Conservation (phyloP, 441 rosid species). For the Rhodomyrtus psidioides region DNA sequence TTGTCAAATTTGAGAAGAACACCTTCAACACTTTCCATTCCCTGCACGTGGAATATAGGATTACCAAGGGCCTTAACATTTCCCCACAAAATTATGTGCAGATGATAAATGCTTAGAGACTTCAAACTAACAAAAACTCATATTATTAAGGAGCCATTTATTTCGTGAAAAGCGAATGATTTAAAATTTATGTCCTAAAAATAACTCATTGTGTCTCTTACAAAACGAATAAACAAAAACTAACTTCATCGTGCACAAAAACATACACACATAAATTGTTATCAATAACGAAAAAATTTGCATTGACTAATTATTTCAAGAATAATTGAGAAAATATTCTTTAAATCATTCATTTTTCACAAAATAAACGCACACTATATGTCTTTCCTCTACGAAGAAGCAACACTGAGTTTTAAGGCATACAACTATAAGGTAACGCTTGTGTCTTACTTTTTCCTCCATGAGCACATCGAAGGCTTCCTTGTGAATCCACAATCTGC, state of each 20-base stretch:
- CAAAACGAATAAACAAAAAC: neutral
- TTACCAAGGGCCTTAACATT: neutral
- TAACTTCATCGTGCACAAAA: accelerated
- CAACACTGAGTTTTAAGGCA: too few species aligned
- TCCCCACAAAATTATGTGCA: neutral
- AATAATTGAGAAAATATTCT: too few species aligned
- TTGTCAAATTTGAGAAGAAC: too few species aligned
- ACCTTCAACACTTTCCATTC: neutral
- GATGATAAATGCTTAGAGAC: too few species aligned
- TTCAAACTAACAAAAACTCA: neutral
- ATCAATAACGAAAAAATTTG: too few species aligned
- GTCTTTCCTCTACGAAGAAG: too few species aligned
- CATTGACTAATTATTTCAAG: too few species aligned
- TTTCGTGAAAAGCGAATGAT: accelerated
- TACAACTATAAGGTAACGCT: neutral
- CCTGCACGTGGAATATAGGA: neutral
- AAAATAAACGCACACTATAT: too few species aligned
- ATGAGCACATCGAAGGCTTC: accelerated
- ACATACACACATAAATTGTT: too few species aligned
- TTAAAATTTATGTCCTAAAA: accelerated
- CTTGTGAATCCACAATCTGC: neutral
- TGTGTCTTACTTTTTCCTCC: neutral
- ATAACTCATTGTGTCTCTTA: neutral
- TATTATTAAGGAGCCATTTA: neutral
- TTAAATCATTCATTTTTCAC: too few species aligned